These are phyloP conservation scores for Penicillium rolfsii DNA, from an alignment of 2,329 filamentous ascomycete species.

Conservation along the genomic window DNA sequence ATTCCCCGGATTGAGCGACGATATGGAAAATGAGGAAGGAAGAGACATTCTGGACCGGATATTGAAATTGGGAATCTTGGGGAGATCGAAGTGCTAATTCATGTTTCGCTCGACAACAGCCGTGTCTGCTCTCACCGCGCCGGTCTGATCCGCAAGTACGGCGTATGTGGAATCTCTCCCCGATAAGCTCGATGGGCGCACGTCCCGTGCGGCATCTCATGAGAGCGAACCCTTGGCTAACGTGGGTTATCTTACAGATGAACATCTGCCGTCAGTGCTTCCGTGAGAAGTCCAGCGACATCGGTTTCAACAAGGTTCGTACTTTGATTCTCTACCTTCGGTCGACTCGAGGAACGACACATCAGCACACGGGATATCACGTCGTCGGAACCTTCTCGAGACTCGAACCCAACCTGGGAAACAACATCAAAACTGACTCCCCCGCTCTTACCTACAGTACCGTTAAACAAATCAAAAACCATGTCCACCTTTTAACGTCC, in stretches of 20 bases:
- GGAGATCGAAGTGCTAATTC: slow-evolving; percentile 27
- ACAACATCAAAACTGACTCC: slow-evolving; percentile 21
- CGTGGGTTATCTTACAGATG: slow-evolving; percentile 35
- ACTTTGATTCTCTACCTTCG: slow-evolving; percentile 27
- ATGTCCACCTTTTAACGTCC: slow-evolving; percentile 30
- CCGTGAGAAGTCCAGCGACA: slow-evolving; percentile 68
- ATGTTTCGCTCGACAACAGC: slow-evolving; percentile 50
- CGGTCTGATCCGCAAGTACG: slow-evolving; percentile 99
- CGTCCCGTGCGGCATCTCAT: not conserved
- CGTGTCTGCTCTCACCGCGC: slow-evolving; percentile 91
- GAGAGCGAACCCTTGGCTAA: slow-evolving; percentile 27
- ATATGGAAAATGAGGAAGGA: not conserved
- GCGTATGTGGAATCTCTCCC: slow-evolving; percentile 48
- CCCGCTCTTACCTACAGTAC: slow-evolving; percentile 30
- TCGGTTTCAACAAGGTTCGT: slow-evolving; percentile 69
- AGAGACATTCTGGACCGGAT: not conserved
- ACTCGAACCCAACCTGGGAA: slow-evolving; percentile 1
- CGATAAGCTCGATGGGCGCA: not conserved
- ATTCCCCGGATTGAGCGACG: slow-evolving; percentile 18
- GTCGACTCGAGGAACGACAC: slow-evolving; percentile 6
- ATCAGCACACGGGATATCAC: not conserved
- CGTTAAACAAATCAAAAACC: slow-evolving; percentile 37
- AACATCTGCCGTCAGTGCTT: slow-evolving; percentile 70
- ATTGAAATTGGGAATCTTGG: slow-evolving; percentile 5
- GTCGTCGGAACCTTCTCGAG: not conserved